Evolutionary conservation across 306 rosid species (phyloP), one percentile per base, ranked within the genome.

Genomic region (Ammopiptanthus mongolicus): DNA sequence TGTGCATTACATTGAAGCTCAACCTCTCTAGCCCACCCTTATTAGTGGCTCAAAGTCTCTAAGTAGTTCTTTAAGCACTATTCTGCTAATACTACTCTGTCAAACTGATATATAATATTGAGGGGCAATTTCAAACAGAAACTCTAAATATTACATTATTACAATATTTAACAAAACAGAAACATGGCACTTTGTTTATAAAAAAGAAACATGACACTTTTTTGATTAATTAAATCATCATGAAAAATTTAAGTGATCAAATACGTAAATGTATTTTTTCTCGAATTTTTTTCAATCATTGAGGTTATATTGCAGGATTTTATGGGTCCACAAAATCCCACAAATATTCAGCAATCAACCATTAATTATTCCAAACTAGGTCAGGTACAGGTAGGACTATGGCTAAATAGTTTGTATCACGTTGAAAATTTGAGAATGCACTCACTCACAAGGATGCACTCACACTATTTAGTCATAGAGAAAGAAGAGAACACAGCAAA

Each of bases 241-340:
- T 37, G 2, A 37, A 37, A 0, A 37, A 37, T 37, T 37, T 37
- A 39, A 12, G 21, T 48, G 21, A 48, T n/a, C n/a, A n/a, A n/a
- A n/a, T n/a, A n/a, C n/a, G n/a, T n/a, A n/a, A n/a, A n/a, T n/a
- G n/a, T n/a, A n/a, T n/a, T 61, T 34, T 36, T 18, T 34, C 67
- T 34, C 17, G n/a, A 34, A 33, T 15, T 8, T 3, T 3, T 3
- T 12, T 7, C 29, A 14, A 39, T 62, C 14, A 23, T 53, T 50
- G 47, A 69, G 63, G 18, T 1, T 74, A 22, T 50, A 62, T 63
- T 62, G 64, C 14, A 15, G 18, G 39, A 34, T 5, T 37, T 31
- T 11, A 50, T 0, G 79, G 71, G 39, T 72, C 78, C 78, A 46
- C 78, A 60, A 11, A 74, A 62, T 74, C 79, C 41, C 79, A 34